phyloP scores from a whole-genome alignment of 108 stramenopile genomes.

The Pseudonitzschia delicatissima region DNA sequence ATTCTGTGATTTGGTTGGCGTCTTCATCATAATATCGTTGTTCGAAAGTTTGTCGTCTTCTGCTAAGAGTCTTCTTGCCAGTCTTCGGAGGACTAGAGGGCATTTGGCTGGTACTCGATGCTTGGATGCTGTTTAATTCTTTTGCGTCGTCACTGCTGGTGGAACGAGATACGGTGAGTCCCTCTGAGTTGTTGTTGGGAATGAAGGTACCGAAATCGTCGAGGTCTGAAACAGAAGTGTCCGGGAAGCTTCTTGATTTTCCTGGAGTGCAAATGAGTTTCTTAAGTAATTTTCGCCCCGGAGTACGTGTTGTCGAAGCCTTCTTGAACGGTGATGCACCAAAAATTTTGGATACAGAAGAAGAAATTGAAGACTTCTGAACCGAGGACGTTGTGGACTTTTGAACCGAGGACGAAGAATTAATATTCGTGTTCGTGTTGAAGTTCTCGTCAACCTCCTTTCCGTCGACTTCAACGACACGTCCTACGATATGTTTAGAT shows the following conservation, averaged over 20 bases:
- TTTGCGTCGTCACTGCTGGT: neutral
- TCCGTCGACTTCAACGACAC: constrained; percentile 4
- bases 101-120: neutral
- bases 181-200: neutral
- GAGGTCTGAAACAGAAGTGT: constrained; percentile 1
- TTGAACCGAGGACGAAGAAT: neutral
- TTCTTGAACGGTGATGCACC: neutral
- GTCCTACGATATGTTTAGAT: constrained; percentile 6
- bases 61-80: neutral
- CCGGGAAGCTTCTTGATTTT: constrained; percentile 8
- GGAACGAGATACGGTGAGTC: neutral
- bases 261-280: constrained; percentile 15
- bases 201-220: constrained; percentile 1
- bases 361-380: neutral
- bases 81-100: neutral
- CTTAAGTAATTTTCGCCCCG: constrained; percentile 6
- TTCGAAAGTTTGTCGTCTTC: neutral
- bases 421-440: neutral
- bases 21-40: neutral
- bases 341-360: neutral
- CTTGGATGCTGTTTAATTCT: neutral
- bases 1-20: neutral
- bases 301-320: neutral
- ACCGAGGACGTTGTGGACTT: neutral
- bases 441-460: neutral